Evolutionary conservation across 768 basidiomycete species (phyloP).

Genomic region (Russula brevipes): DNA sequence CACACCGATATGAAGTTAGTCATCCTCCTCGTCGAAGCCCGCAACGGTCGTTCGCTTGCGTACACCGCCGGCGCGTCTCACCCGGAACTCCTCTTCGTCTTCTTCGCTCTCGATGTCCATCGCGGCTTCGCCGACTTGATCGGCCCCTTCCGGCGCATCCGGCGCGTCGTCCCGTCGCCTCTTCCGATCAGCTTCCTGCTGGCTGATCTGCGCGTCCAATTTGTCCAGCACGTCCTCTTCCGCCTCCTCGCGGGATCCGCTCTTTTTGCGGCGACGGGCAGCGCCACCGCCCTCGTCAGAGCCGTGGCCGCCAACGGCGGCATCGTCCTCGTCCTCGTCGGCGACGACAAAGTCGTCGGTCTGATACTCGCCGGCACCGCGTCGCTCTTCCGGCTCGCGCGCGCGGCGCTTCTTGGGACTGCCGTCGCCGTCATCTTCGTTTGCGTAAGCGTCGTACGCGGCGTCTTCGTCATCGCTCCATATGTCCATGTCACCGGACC

Average conservation of each 20-base stretch:
- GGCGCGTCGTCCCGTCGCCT: slow-evolving; percentile 32
- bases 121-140: slow-evolving; percentile 36
- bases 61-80: slow-evolving; percentile 48
- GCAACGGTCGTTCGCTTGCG: slow-evolving; percentile 54
- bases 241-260: slow-evolving; percentile 34
- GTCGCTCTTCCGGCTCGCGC: slow-evolving; percentile 41
- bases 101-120: slow-evolving; percentile 78
- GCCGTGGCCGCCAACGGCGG: slow-evolving; percentile 2
- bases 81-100: slow-evolving; percentile 59
- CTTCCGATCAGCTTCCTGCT: slow-evolving; percentile 50
- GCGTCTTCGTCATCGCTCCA: slow-evolving; percentile 70
- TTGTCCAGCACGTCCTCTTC: slow-evolving; percentile 62
- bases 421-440: slow-evolving; percentile 41
- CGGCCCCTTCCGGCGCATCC: slow-evolving; percentile 29
- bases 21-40: slow-evolving; percentile 60
- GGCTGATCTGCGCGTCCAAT: slow-evolving; percentile 61
- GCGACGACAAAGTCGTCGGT: slow-evolving; percentile 83
- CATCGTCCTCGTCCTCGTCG: slow-evolving; percentile 64
- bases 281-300: slow-evolving; percentile 11
- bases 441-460: slow-evolving; percentile 33
- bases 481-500: slow-evolving; percentile 40
- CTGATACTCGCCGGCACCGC: slow-evolving; percentile 62
- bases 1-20: slow-evolving; percentile 28
- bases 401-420: slow-evolving; percentile 42
- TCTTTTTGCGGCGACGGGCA: slow-evolving; percentile 30